Evolutionary conservation across 1,284 basidiomycete genomes (phyloP).

Genomic region (Naganishia sp.): DNA sequence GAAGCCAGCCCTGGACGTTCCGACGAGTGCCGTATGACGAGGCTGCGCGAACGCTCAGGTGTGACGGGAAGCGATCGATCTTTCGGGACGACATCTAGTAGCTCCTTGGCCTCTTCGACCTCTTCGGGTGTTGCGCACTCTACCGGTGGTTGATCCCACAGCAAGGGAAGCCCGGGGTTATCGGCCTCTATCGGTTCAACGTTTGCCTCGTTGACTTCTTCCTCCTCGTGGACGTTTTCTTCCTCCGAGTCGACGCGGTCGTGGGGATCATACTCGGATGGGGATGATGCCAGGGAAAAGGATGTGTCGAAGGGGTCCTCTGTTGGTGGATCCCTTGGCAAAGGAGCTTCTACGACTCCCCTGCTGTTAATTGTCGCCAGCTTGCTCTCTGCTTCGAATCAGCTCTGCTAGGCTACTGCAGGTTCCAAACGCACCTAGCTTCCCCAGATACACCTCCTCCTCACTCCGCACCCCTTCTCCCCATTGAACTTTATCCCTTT

Average conservation of each 20-base stretch:
- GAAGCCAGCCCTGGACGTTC: conserved; percentile 26
- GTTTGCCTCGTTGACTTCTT: conserved; percentile 9
- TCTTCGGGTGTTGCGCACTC: neutral
- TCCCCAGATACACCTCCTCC: conserved; percentile 31
- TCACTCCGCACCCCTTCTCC: conserved; percentile 26
- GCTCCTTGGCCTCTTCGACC: neutral
- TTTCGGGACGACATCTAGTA: neutral
- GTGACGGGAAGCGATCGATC: conserved; percentile 20
- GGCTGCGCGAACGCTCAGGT: conserved; percentile 7
- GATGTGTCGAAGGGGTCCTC: conserved; percentile 16
- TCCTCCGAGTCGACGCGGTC: conserved; percentile 8
- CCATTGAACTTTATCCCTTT: conserved; percentile 11
- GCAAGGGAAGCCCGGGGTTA: conserved; percentile 28
- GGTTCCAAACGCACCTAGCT: conserved; percentile 11
- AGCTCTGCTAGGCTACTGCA: neutral
- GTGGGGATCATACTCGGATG: neutral
- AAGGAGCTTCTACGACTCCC: neutral
- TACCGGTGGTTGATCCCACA: conserved; percentile 30
- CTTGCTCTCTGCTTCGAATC: conserved; percentile 16
- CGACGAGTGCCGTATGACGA: conserved; percentile 13
- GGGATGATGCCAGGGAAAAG: conserved; percentile 8
- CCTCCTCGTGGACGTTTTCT: neutral
- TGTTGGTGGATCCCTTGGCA: neutral
- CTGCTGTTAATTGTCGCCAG: conserved; percentile 13
- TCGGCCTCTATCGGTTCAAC: conserved; percentile 19